Base-by-base conservation (phyloP, 257 asterid genomes). In the Capsicum pubescens region DNA sequence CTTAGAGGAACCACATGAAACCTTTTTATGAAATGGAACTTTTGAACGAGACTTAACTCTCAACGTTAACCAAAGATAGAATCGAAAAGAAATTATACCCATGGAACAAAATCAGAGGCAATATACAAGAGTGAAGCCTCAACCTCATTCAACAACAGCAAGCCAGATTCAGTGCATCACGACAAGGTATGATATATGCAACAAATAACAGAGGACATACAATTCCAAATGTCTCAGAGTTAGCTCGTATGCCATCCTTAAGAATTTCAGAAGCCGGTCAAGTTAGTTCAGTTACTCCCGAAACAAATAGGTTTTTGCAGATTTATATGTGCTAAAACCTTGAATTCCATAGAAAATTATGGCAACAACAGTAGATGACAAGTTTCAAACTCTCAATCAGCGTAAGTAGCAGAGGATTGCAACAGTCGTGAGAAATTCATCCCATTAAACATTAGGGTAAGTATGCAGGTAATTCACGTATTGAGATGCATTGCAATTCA, bases 61-160 rank as follows among this genome's bases (percentile, higher is more conserved):
- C 46, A 26, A 64, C n/a, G 9, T n/a, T 8, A 55, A 42, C 54
- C 56, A 71, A 57, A 12, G 17, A 57, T 26, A 39, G 17, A 83
- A 67, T 76, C 55, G 3, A 36, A 61, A 64, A 44, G 77, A 67
- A 15, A 39, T 46, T 79, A 26, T 54, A n/a, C 35, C 71, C 17
- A 70, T 54, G 4, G 44, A 54, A 6, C 55, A 55, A 59, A 60
- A 39, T 2, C 50, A 63, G 80, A 52, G 48, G 48, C 15, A 50
- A 35, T 52, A 11, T 21, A 84, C 19, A 84, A 78, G 85, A n/a
- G 90, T 91, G 91, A 81, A 87, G 86, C 77, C 69, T 76, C 85
- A 0, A 88, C 82, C 78, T 82, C 86, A 42, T 80, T 84, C 55
- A 72, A 82, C 84, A 77, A 84, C 84, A 70, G 79, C 76, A 86